These are phyloP conservation scores for Ramaria rubella DNA, from an alignment of 768 basidiomycete species.

Conservation along the genomic window DNA sequence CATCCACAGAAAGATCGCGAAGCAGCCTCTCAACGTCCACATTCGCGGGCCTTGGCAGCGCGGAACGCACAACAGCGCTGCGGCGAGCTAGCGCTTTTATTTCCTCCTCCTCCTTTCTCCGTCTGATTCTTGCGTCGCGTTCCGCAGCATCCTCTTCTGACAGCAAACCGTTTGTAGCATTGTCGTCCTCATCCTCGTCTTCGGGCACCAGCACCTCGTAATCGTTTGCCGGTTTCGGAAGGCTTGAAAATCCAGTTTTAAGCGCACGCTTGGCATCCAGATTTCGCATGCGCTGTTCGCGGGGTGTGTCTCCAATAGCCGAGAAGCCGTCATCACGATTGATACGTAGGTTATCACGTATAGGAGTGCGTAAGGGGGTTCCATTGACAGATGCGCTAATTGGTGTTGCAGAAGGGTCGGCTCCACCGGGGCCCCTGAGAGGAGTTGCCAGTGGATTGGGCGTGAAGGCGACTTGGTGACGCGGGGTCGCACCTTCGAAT, in stretches of 20 bases:
- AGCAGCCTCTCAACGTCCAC: slow-evolving; percentile 67
- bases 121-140: slow-evolving; percentile 68
- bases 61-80: slow-evolving; percentile 72
- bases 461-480: slow-evolving; percentile 82
- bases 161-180: slow-evolving; percentile 29
- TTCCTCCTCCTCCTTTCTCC: slow-evolving; percentile 69
- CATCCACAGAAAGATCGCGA: slow-evolving; percentile 40
- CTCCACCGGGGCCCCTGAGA: slow-evolving; percentile 37
- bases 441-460: slow-evolving; percentile 96
- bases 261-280: slow-evolving; percentile 69
- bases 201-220: slow-evolving; percentile 92
- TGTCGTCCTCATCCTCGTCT: slow-evolving; percentile 57
- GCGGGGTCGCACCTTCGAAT: slow-evolving; percentile 94
- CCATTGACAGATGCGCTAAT: slow-evolving; percentile 38
- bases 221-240: slow-evolving; percentile 95
- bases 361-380: slow-evolving; percentile 90
- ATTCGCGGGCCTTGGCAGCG: slow-evolving; percentile 79
- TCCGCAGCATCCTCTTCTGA: slow-evolving; percentile 89
- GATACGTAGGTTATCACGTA: slow-evolving; percentile 87
- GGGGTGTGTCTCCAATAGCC: slow-evolving; percentile 60
- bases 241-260: slow-evolving; percentile 68
- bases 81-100: slow-evolving; percentile 72
- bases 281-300: slow-evolving; percentile 58
- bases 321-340: slow-evolving; percentile 63
- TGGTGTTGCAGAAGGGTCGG: slow-evolving; percentile 33